phyloP scores from a whole-genome alignment of 1,139 yeast genomes.

The Sugiyamaella paludigena region DNA sequence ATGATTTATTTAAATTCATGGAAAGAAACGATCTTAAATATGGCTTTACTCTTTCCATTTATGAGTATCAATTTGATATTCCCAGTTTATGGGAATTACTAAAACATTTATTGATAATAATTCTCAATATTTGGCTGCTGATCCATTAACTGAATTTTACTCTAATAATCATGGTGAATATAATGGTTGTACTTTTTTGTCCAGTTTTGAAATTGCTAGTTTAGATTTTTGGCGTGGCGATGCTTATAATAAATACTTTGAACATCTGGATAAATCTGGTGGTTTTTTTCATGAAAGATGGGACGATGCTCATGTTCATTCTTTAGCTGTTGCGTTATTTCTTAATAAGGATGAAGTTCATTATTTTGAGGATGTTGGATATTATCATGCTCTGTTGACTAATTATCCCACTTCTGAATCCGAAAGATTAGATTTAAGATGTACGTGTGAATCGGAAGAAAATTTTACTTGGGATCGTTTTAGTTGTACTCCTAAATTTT shows the following conservation, averaged over 20 bases:
- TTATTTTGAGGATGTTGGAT: conserved; percentile 79
- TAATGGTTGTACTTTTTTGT: conserved; percentile 89
- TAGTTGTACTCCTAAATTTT: conserved; percentile 77
- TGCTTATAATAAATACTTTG: conserved; percentile 66
- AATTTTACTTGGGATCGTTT: conserved; percentile 88
- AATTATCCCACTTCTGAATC: conserved; percentile 59
- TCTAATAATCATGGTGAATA: conserved; percentile 66
- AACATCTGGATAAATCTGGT: conserved; percentile 69
- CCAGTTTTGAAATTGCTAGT: conserved; percentile 83
- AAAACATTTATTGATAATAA: conserved; percentile 60
- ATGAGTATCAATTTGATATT: conserved; percentile 73
- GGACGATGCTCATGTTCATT: conserved; percentile 95
- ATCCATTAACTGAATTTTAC: conserved; percentile 67
- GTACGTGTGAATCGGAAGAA: conserved; percentile 52
- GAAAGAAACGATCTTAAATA: conserved; percentile 55
- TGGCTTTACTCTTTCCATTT: conserved; percentile 66
- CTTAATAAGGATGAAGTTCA: conserved; percentile 65
- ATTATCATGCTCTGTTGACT: conserved; percentile 76
- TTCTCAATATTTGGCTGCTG: conserved; percentile 56
- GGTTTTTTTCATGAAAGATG: conserved; percentile 93
- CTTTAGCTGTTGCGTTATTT: conserved; percentile 72
- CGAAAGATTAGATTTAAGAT: conserved; percentile 46
- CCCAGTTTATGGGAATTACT: conserved; percentile 78
- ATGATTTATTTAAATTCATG: conserved; percentile 66
- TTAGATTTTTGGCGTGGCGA: conserved; percentile 72